A percentile compares a stretch with the other conserved stretches of the same genome.
Conservation (phyloP, 164 flowering plant genomes). For the Echeveria elegans region DNA sequence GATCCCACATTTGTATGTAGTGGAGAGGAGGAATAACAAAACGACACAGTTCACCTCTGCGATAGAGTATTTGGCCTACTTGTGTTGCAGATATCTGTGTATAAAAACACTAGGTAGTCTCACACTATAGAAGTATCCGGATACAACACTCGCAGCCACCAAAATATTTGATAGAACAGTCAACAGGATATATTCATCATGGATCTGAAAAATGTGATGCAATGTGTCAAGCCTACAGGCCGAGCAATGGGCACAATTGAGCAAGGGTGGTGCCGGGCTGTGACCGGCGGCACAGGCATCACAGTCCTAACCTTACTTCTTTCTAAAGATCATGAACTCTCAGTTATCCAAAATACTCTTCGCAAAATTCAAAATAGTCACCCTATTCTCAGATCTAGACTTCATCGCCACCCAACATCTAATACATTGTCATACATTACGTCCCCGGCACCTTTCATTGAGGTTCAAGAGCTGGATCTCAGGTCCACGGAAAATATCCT, state of each 20-base stretch:
- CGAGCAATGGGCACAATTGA: slow-evolving; percentile 67
- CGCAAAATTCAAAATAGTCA: slow-evolving; percentile 47
- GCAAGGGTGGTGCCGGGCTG: slow-evolving; percentile 69
- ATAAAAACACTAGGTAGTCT: not conserved
- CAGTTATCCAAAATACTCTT: slow-evolving; percentile 46
- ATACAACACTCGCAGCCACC: not conserved
- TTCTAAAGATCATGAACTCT: slow-evolving; percentile 28
- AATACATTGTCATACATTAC: slow-evolving; percentile 33
- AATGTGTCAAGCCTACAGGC: slow-evolving; percentile 7
- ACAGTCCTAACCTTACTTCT: slow-evolving; percentile 59
- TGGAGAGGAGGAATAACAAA: not conserved
- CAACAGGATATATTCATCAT: not conserved
- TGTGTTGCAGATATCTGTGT: not conserved
- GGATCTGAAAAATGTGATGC: slow-evolving; percentile 6
- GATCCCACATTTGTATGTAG: too few species aligned
- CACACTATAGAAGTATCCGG: not conserved
- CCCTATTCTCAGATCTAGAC: slow-evolving; percentile 66
- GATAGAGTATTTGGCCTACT: not conserved
- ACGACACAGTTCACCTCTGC: not conserved
- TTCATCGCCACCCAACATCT: slow-evolving; percentile 22
- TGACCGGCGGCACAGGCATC: slow-evolving; percentile 76
- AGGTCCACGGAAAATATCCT: slow-evolving; percentile 32
- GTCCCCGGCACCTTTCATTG: slow-evolving; percentile 25
- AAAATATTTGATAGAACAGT: not conserved
- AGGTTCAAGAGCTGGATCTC: slow-evolving; percentile 31